A percentile compares a stretch with the other conserved stretches of the same genome.
These are phyloP conservation scores for Termitomyces sp. DNA, from an alignment of 768 basidiomycete species.

Conservation along the genomic window DNA sequence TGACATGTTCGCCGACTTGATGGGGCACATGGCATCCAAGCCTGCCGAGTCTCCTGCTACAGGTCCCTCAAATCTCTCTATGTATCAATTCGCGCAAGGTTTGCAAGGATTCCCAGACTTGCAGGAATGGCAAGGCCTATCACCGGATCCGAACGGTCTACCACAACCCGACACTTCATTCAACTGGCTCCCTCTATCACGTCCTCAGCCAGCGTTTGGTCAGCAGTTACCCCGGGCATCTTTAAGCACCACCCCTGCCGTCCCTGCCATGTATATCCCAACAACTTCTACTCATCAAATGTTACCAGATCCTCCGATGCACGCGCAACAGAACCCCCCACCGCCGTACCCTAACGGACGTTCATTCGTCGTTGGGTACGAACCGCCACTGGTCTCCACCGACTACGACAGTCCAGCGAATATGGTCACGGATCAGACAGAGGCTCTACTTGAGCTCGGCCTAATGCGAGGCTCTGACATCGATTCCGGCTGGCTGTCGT, in stretches of 20 bases:
- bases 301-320: background rate
- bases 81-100: conserved; percentile 3
- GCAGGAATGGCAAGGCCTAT: conserved; percentile 8
- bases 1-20: background rate
- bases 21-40: conserved; percentile 13
- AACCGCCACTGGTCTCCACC: background rate
- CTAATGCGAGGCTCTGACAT: conserved; percentile 43
- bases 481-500: conserved; percentile 49
- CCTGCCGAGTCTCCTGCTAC: conserved; percentile 13
- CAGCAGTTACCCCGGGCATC: background rate
- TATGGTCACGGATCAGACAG: conserved; percentile 23
- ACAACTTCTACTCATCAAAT: background rate
- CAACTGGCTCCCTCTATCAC: conserved; percentile 18
- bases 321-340: background rate
- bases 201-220: background rate
- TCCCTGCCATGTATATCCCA: background rate
- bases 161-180: conserved; percentile 20
- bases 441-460: conserved; percentile 42
- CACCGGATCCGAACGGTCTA: conserved; percentile 12
- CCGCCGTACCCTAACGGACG: background rate
- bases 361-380: conserved; percentile 2
- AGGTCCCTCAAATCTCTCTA: background rate
- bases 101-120: conserved; percentile 1
- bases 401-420: background rate
- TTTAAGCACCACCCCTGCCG: background rate